These are phyloP conservation scores for Aspergillus tanneri DNA, from an alignment of 2,329 filamentous ascomycete genomes.

Conservation along the genomic window DNA sequence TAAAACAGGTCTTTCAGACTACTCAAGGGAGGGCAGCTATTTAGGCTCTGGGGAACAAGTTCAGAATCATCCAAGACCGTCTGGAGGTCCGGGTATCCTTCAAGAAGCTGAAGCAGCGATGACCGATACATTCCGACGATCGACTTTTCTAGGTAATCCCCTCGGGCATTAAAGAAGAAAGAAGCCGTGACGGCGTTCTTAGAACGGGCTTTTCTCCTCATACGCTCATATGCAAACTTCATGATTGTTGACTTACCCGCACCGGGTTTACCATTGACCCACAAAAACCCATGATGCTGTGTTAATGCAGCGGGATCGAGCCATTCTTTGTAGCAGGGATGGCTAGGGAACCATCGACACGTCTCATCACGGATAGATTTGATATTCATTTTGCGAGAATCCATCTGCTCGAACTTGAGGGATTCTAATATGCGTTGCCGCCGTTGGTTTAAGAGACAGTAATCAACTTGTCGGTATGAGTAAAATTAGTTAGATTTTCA, in stretches of 20 bases:
- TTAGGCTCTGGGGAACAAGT: conserved; percentile 2
- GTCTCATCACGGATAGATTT: conserved; percentile 41
- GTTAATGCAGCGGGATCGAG: conserved; percentile 24
- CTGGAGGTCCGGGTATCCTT: conserved; percentile 18
- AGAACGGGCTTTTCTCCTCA: conserved; percentile 41
- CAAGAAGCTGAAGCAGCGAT: conserved; percentile 27
- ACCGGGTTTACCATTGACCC: conserved; percentile 43
- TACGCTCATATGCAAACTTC: conserved; percentile 42
- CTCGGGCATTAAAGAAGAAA: conserved; percentile 34
- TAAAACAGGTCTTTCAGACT: conserved; percentile 21
- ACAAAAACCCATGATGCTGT: conserved; percentile 34
- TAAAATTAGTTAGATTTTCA: neutral
- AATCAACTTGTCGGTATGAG: conserved; percentile 1
- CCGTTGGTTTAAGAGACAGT: neutral
- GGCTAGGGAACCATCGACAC: conserved; percentile 45
- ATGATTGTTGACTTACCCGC: conserved; percentile 44
- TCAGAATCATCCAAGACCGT: too few species aligned
- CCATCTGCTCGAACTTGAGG: conserved; percentile 43
- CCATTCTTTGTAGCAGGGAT: conserved; percentile 41
- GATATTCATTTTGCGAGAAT: conserved; percentile 40
- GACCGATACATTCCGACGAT: conserved; percentile 30
- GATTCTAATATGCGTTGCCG: conserved; percentile 23
- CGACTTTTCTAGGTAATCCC: conserved; percentile 23
- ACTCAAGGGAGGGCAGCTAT: conserved; percentile 13
- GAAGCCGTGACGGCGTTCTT: conserved; percentile 27